Conservation (phyloP, 2,329 filamentous ascomycete genomes). For the Zalaria sp. region DNA sequence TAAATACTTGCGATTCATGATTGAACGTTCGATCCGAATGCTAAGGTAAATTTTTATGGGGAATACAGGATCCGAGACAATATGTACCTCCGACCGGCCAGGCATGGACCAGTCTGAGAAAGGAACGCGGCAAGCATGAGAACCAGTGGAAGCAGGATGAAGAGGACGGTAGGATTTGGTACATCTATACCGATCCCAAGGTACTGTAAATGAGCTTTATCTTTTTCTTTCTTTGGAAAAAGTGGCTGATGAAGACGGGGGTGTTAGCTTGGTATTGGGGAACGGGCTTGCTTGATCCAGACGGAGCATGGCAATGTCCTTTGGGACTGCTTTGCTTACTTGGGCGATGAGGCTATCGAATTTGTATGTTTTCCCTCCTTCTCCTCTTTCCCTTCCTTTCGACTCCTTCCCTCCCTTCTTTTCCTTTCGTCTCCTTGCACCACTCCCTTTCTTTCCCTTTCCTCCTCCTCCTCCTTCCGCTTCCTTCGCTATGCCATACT, state of each 20-base stretch:
- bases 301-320: slow-evolving; percentile 57
- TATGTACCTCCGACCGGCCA: slow-evolving; percentile 53
- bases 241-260: slow-evolving; percentile 14
- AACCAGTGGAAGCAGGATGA: slow-evolving; percentile 41
- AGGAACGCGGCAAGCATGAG: slow-evolving; percentile 24
- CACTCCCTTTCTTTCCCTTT: not conserved
- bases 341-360: slow-evolving; percentile 50
- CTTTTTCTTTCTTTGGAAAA: not conserved
- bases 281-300: slow-evolving; percentile 55
- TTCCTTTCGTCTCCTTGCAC: too few species aligned
- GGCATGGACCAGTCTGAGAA: slow-evolving; percentile 46
- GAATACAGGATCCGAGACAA: slow-evolving; percentile 49
- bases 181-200: slow-evolving; percentile 30
- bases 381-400: too few species aligned
- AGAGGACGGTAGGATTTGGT: slow-evolving; percentile 29
- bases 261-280: slow-evolving; percentile 55
- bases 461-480: not conserved
- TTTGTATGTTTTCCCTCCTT: slow-evolving; percentile 13
- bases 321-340: slow-evolving; percentile 63
- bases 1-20: not conserved
- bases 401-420: not conserved
- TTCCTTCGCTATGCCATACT: not conserved
- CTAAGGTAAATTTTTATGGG: too few species aligned
- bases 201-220: slow-evolving; percentile 5
- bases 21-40: too few species aligned